Conservation (phyloP, 768 basidiomycete species). For the Cytidiella melzeri region DNA sequence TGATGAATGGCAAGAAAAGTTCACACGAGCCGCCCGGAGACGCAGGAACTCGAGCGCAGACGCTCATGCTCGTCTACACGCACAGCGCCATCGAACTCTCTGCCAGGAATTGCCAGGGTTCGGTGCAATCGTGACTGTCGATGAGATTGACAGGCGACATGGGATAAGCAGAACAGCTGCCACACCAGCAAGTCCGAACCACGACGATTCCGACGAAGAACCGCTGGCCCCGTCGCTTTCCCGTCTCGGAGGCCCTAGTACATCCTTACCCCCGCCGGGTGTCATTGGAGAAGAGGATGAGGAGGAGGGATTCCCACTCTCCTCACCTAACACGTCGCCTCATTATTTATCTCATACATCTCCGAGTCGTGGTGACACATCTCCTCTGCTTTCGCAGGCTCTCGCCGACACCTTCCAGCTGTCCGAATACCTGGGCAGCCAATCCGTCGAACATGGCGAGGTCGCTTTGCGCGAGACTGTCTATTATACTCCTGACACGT, state of each 20-base stretch:
- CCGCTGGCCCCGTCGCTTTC: slow-evolving; percentile 10
- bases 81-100: slow-evolving; percentile 12
- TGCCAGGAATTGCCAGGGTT: slow-evolving; percentile 16
- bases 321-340: slow-evolving; percentile 9
- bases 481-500: slow-evolving; percentile 11
- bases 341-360: slow-evolving; percentile 7
- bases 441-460: not conserved
- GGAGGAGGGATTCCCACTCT: slow-evolving; percentile 12
- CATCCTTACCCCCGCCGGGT: not conserved
- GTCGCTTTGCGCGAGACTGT: not conserved
- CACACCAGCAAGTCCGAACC: slow-evolving; percentile 2
- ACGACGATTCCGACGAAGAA: slow-evolving; percentile 2
- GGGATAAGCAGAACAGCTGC: slow-evolving; percentile 25
- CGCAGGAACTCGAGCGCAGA: slow-evolving; percentile 36
- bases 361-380: not conserved
- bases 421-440: not conserved
- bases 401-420: not conserved
- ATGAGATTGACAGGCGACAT: slow-evolving; percentile 58
- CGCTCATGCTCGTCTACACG: slow-evolving; percentile 14
- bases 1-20: slow-evolving; percentile 56
- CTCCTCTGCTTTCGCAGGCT: not conserved
- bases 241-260: slow-evolving; percentile 1
- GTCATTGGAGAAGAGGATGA: slow-evolving; percentile 28
- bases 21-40: slow-evolving; percentile 55
- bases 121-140: slow-evolving; percentile 39